These are phyloP conservation scores for Didymella keratinophila DNA, from an alignment of 2,329 filamentous ascomycete species.

Conservation along the genomic window DNA sequence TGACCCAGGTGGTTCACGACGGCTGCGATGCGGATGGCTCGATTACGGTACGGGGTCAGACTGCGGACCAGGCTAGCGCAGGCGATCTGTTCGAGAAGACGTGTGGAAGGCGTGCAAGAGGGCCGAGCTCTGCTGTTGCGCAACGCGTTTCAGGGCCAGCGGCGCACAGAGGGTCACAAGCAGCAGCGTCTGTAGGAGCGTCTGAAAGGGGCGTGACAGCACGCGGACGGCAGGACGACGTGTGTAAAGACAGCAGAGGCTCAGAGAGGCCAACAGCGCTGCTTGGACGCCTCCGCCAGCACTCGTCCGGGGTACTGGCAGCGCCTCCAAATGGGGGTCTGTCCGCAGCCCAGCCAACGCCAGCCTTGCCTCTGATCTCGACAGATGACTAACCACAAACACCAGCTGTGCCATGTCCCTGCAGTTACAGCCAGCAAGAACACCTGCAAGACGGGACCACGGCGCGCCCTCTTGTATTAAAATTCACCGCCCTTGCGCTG, in stretches of 20 bases:
- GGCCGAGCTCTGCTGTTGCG: slow-evolving; percentile 25
- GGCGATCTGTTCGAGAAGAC: slow-evolving; percentile 17
- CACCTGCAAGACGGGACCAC: neutral
- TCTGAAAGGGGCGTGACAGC: slow-evolving; percentile 1
- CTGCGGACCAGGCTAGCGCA: slow-evolving; percentile 8
- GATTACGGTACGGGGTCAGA: neutral
- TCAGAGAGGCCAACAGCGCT: neutral
- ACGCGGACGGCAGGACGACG: neutral
- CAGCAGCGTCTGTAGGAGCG: neutral
- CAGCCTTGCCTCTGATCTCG: neutral
- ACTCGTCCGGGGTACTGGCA: too few relatives aligned
- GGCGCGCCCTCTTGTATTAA: too few relatives aligned
- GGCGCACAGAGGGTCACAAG: slow-evolving; percentile 28
- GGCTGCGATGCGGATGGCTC: neutral
- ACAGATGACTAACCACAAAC: neutral
- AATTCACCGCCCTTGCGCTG: slow-evolving; percentile 1
- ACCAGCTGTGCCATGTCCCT: neutral
- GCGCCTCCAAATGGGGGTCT: neutral
- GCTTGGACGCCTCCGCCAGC: too few relatives aligned
- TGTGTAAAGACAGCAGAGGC: neutral
- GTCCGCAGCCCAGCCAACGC: neutral
- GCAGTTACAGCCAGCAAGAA: neutral
- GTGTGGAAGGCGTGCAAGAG: slow-evolving; percentile 23
- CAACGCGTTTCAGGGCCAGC: slow-evolving; percentile 38
- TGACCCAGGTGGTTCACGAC: neutral